A percentile compares a stretch with the other conserved stretches of the same genome.
Evolutionary conservation across 495 filamentous ascomycete genomes (phyloP).

Genomic region (Podospora appendiculata): DNA sequence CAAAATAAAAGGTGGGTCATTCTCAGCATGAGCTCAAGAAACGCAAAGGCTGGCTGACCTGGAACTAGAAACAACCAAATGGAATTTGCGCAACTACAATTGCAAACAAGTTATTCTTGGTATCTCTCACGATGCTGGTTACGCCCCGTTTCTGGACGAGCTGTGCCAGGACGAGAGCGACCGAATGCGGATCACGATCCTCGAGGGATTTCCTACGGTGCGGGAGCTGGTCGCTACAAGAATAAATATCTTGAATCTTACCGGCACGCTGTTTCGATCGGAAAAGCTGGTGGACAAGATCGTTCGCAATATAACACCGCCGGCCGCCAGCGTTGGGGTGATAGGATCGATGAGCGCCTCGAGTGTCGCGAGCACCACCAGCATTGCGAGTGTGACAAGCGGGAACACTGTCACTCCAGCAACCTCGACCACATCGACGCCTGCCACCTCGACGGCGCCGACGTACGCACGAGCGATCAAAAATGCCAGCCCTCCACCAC

Average conservation of each 20-base stretch:
- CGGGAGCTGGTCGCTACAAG: conserved; percentile 52
- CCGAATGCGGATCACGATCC: conserved; percentile 55
- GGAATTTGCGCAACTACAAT: conserved; percentile 62
- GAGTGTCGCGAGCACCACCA: neutral
- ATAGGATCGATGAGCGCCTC: neutral
- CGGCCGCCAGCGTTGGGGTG: neutral
- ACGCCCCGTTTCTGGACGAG: conserved; percentile 62
- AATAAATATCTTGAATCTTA: conserved; percentile 52
- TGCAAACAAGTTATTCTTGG: conserved; percentile 79
- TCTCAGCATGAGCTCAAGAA: no score
- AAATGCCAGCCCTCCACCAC: conserved; percentile 28
- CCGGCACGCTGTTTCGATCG: conserved; percentile 56
- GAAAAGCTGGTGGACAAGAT: conserved; percentile 41
- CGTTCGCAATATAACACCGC: neutral
- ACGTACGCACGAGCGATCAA: conserved; percentile 28
- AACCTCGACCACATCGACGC: conserved; percentile 9
- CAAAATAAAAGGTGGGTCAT: conserved; percentile 62
- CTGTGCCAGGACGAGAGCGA: conserved; percentile 46
- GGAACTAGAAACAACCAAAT: conserved; percentile 38
- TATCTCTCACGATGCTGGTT: conserved; percentile 68
- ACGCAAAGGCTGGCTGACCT: no score
- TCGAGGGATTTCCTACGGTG: conserved; percentile 69
- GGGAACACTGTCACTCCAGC: conserved; percentile 1
- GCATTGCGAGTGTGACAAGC: neutral
- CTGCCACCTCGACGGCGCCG: conserved; percentile 8